Conservation (phyloP, 305 asterid species). For the Fraxinus dipetala region DNA sequence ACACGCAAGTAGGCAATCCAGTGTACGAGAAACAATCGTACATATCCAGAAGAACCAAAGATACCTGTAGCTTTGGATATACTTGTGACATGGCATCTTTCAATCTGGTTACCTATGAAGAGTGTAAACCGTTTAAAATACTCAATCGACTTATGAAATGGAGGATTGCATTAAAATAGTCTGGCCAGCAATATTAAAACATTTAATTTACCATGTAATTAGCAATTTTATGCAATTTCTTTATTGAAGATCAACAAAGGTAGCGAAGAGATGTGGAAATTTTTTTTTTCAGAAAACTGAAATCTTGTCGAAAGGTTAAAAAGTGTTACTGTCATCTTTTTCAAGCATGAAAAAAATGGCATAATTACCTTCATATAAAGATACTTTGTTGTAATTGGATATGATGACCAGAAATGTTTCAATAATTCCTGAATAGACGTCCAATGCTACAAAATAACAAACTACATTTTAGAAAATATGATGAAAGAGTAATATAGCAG, state of each 20-base stretch:
- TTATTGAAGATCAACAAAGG: neutral
- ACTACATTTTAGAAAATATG: constrained; percentile 1
- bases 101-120: constrained; percentile 65
- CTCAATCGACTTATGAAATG: neutral
- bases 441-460: constrained; percentile 68
- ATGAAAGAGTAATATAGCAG: neutral
- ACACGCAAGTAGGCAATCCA: neutral
- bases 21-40: neutral
- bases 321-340: neutral
- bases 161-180: neutral
- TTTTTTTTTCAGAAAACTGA: neutral
- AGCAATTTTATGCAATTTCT: neutral
- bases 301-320: neutral
- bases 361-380: constrained; percentile 65
- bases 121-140: constrained; percentile 10
- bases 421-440: constrained; percentile 80
- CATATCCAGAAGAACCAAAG: neutral
- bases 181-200: neutral
- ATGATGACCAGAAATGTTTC: constrained; percentile 98
- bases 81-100: constrained; percentile 87
- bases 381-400: constrained; percentile 79
- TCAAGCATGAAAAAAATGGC: neutral
- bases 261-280: neutral
- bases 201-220: neutral
- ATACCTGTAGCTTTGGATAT: constrained; percentile 86